These are phyloP conservation scores for Darksidea phi DNA, from an alignment of 495 filamentous ascomycete genomes.

Conservation along the genomic window DNA sequence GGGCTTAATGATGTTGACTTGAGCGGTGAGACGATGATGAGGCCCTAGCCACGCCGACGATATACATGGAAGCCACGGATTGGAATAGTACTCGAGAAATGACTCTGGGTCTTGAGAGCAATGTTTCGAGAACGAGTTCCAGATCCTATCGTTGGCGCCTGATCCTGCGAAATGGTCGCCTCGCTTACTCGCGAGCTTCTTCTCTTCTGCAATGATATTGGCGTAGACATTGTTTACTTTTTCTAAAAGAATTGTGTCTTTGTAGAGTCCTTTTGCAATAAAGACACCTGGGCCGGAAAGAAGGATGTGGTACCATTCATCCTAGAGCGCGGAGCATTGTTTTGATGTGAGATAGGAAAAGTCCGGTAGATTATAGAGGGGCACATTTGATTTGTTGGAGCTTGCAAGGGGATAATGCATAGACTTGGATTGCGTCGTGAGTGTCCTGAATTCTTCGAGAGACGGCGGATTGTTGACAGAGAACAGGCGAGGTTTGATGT, in stretches of 20 bases:
- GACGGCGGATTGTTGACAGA: slow-evolving; percentile 28
- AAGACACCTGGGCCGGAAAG: slow-evolving; percentile 54
- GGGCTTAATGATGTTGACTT: slow-evolving; percentile 58
- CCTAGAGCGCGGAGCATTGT: slow-evolving; percentile 45
- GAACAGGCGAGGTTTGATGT: slow-evolving; percentile 31
- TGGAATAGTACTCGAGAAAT: slow-evolving; percentile 55
- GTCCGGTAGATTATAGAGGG: slow-evolving; percentile 50
- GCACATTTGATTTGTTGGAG: slow-evolving; percentile 49
- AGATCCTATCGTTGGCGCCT: slow-evolving; percentile 55
- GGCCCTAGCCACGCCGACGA: slow-evolving; percentile 54
- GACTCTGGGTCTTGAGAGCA: slow-evolving; percentile 46
- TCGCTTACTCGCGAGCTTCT: slow-evolving; percentile 33
- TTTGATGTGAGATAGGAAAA: slow-evolving; percentile 35
- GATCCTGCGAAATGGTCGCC: slow-evolving; percentile 57
- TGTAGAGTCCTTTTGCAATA: slow-evolving; percentile 51
- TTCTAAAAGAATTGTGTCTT: slow-evolving; percentile 38
- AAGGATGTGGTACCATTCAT: slow-evolving; percentile 58
- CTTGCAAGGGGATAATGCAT: slow-evolving; percentile 48
- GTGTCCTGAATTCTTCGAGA: slow-evolving; percentile 42
- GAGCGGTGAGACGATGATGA: slow-evolving; percentile 53
- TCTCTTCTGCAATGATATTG: slow-evolving; percentile 48
- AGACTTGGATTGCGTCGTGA: slow-evolving; percentile 46
- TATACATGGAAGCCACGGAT: slow-evolving; percentile 52
- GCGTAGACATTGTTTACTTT: slow-evolving; percentile 48
- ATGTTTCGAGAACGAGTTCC: slow-evolving; percentile 61